Conservation (phyloP, 169 alveolate genomes). For the Plasmodium gonderi region DNA sequence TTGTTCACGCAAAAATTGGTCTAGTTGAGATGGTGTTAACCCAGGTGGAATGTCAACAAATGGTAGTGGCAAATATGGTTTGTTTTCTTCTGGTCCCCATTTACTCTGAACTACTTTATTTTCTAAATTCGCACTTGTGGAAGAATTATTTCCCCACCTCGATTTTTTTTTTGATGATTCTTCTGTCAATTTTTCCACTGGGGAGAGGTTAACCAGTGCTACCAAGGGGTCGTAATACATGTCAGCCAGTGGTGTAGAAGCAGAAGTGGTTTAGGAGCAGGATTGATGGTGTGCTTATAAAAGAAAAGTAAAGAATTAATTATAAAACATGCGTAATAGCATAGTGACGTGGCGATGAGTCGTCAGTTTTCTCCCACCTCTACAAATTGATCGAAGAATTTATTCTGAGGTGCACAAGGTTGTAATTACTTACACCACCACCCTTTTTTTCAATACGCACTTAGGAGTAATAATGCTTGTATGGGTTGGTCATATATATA, state of each 20-base stretch:
- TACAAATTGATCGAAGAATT: no score
- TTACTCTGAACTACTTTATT: constrained; percentile 35
- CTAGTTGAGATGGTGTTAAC: constrained; percentile 88
- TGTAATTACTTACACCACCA: no score
- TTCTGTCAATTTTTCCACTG: constrained; percentile 54
- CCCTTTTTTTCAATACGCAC: no score
- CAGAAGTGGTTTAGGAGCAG: neutral
- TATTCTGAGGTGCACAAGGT: no score
- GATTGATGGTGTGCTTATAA: no score
- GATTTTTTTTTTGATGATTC: constrained; percentile 39
- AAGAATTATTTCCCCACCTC: constrained; percentile 33
- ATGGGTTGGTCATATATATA: no score
- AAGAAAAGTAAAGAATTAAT: no score
- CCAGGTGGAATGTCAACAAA: constrained; percentile 93
- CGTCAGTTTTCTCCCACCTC: no score
- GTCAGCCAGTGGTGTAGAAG: neutral
- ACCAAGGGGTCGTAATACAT: constrained; percentile 70
- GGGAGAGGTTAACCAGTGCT: constrained; percentile 41
- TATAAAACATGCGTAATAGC: no score
- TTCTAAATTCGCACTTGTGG: constrained; percentile 18
- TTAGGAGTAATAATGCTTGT: no score
- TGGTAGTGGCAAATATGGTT: constrained; percentile 91
- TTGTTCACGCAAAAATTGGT: constrained; percentile 93
- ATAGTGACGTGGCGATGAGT: no score
- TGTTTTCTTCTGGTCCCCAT: constrained; percentile 87